Percentiles rank a stretch among this genome's conserved stretches.
Evolutionary conservation across 108 stramenopile genomes (phyloP).

Genomic region (Skeletonema menzelii): DNA sequence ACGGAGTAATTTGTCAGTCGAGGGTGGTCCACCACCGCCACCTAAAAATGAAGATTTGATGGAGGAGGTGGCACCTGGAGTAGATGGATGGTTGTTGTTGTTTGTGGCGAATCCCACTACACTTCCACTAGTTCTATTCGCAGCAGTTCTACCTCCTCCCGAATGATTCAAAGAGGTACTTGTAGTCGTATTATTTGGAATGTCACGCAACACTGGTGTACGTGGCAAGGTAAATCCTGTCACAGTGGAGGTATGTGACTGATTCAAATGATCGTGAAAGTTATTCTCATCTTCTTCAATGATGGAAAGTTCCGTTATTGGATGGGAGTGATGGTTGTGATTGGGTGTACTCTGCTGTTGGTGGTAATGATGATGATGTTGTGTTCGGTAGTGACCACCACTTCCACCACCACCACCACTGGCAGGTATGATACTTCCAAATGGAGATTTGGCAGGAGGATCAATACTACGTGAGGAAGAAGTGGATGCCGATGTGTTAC

Average conservation of each 20-base stretch:
- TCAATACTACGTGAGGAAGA: conserved; percentile 22
- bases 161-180: background rate
- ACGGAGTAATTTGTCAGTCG: background rate
- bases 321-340: background rate
- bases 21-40: background rate
- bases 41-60: background rate
- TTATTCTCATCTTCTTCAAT: conserved; percentile 26
- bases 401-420: background rate
- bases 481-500: background rate
- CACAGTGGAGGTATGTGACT: background rate
- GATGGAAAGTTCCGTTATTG: conserved; percentile 21
- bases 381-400: background rate
- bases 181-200: background rate
- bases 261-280: background rate
- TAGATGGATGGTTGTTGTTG: background rate
- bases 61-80: background rate
- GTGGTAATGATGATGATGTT: background rate
- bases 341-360: background rate
- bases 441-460: conserved; percentile 38
- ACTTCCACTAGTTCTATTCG: background rate
- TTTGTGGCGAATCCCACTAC: background rate
- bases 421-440: background rate
- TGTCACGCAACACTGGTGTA: conserved; percentile 6
- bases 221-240: conserved; percentile 11
- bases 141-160: background rate